A percentile compares a stretch with the other conserved stretches of the same genome.
Conservation (phyloP, 768 basidiomycete species). For the Rhizopogon vesiculosus region DNA sequence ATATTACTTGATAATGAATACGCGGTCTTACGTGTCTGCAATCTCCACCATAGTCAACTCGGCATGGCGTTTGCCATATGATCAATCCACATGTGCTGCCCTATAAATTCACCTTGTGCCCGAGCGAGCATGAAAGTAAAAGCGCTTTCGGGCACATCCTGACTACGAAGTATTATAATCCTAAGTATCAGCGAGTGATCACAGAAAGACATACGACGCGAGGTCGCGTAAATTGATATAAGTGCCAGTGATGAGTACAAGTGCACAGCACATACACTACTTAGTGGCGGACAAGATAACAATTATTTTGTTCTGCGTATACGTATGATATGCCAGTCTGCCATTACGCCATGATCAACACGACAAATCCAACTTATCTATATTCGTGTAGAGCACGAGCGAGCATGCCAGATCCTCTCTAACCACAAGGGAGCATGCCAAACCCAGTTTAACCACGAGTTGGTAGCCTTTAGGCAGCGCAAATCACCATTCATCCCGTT, state of each 20-base stretch:
- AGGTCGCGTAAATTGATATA: no score
- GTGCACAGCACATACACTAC: no score
- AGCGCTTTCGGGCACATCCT: not conserved
- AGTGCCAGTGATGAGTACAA: not conserved
- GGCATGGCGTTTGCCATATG: no score
- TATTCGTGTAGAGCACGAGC: constrained; percentile 16
- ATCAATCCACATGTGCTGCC: no score
- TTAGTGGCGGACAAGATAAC: no score
- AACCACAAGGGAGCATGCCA: constrained; percentile 18
- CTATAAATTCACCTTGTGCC: no score
- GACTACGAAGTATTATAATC: not conserved
- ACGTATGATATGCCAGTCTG: not conserved
- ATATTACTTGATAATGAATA: not conserved
- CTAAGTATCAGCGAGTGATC: not conserved
- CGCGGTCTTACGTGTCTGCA: no score
- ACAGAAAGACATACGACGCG: not conserved
- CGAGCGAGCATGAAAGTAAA: no score
- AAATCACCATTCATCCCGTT: constrained; percentile 12
- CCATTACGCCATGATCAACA: constrained; percentile 10
- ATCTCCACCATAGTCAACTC: no score
- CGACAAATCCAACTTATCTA: constrained; percentile 5
- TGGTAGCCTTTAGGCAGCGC: constrained; percentile 17
- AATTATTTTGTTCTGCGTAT: not conserved
- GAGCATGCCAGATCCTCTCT: not conserved
- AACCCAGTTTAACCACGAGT: constrained; percentile 27